A percentile compares a stretch with the other conserved stretches of the same genome.
phyloP scores from a whole-genome alignment of 306 rosid genomes.

The Trifolium fragiferum region DNA sequence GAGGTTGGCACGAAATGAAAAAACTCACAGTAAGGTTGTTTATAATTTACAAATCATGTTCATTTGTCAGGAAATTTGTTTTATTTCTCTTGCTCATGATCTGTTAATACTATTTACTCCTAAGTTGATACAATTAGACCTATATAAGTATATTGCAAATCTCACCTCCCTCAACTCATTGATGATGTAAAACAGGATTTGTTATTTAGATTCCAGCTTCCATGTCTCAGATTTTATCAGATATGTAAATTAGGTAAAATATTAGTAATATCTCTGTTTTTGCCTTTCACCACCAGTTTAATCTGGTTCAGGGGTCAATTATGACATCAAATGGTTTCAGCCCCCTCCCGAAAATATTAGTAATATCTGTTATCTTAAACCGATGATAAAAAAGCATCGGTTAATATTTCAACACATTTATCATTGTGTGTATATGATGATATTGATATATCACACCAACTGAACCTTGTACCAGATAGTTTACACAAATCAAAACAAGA shows the following conservation, averaged over 20 bases:
- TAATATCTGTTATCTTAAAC: too few species aligned
- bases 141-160: background rate
- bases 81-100: conserved; percentile 1
- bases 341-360: too few species aligned
- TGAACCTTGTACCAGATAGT: conserved; percentile 12
- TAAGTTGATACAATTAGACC: background rate
- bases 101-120: conserved; percentile 3
- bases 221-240: conserved; percentile 7
- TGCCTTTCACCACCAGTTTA: too few species aligned
- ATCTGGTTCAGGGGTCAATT: too few species aligned
- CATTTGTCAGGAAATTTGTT: background rate
- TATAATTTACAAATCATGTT: conserved; percentile 22
- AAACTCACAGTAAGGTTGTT: conserved; percentile 28
- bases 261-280: too few species aligned
- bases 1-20: conserved; percentile 21
- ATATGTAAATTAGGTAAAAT: background rate
- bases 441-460: background rate
- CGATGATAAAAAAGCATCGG: background rate
- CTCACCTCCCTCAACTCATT: background rate
- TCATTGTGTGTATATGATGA: too few species aligned
- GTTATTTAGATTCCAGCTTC: conserved; percentile 4
- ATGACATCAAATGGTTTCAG: too few species aligned
- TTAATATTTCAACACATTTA: background rate
- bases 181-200: background rate
- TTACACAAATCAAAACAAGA: conserved; percentile 11